Percentiles rank a stretch among this genome's conserved stretches.
These are phyloP conservation scores for Rhodomyrtus psidioides DNA, from an alignment of 441 rosid species.

Conservation along the genomic window DNA sequence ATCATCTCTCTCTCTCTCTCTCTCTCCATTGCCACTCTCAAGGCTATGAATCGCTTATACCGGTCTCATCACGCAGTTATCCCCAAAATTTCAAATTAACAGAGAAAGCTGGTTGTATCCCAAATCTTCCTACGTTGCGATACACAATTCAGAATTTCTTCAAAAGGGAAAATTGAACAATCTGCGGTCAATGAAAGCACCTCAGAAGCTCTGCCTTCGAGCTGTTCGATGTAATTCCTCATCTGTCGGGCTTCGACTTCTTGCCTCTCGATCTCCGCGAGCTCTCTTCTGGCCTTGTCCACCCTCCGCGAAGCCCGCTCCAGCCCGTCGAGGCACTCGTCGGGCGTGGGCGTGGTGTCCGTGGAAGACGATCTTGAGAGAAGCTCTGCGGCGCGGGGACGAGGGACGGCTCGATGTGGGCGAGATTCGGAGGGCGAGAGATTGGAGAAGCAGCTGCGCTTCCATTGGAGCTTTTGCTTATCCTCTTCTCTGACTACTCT, in stretches of 20 bases:
- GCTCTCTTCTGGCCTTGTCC: slow-evolving; percentile 56
- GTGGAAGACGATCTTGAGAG: not conserved
- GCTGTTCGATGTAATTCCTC: slow-evolving; percentile 47
- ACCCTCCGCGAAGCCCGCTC: slow-evolving; percentile 73
- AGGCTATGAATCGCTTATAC: not conserved
- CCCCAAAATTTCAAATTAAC: not conserved
- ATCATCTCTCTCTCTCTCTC: too few relatives aligned
- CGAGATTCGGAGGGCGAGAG: not conserved
- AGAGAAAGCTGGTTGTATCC: not conserved
- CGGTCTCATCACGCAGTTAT: not conserved
- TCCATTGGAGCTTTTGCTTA: not conserved
- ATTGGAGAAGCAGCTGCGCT: not conserved
- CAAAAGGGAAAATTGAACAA: not conserved
- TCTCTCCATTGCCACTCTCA: not conserved
- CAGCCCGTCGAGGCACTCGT: slow-evolving; percentile 36
- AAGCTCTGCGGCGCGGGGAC: not conserved
- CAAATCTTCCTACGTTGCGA: not conserved
- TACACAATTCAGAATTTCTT: not conserved
- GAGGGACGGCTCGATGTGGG: not conserved
- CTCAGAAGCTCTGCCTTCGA: slow-evolving; percentile 49
- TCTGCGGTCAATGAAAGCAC: not conserved
- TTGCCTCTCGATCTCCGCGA: slow-evolving; percentile 71
- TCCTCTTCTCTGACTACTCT: not conserved
- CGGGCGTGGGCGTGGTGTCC: not conserved
- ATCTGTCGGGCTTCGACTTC: slow-evolving; percentile 46